A percentile compares a stretch with the other conserved stretches of the same genome.
Evolutionary conservation across 2,329 filamentous ascomycete genomes (phyloP).

Genomic region (Cytospora chrysosperma): DNA sequence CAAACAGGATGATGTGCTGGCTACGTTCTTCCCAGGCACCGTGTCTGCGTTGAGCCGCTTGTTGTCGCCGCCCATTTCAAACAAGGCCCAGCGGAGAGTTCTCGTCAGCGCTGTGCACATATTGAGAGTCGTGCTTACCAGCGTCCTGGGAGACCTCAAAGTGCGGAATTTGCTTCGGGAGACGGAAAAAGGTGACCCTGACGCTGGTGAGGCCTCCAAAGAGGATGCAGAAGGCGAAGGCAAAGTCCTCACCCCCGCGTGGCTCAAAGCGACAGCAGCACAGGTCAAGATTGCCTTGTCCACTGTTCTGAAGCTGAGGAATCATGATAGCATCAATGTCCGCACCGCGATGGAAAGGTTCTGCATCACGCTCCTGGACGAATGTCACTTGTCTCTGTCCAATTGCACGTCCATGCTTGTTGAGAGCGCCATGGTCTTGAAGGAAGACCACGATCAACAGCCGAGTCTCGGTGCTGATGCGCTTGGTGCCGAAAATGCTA

Average conservation of each 20-base stretch:
- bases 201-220: constrained; percentile 26
- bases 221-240: constrained; percentile 33
- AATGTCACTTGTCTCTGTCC: constrained; percentile 71
- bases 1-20: constrained; percentile 70
- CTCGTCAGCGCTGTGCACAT: constrained; percentile 61
- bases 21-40: constrained; percentile 84
- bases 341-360: constrained; percentile 65
- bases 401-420: constrained; percentile 71
- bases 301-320: constrained; percentile 72
- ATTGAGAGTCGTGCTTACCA: constrained; percentile 54
- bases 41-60: constrained; percentile 78
- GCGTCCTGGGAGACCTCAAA: constrained; percentile 58
- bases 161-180: constrained; percentile 47
- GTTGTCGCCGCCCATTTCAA: constrained; percentile 64
- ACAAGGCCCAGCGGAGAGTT: constrained; percentile 56
- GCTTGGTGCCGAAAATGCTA: constrained; percentile 26
- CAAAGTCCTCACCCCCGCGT: constrained; percentile 51
- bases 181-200: constrained; percentile 24
- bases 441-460: constrained; percentile 44
- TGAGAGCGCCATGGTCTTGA: constrained; percentile 75
- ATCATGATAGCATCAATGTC: constrained; percentile 68
- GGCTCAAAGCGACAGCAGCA: constrained; percentile 75
- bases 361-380: constrained; percentile 73
- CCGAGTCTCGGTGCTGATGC: constrained; percentile 15
- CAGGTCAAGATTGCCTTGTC: constrained; percentile 83